Conservation (phyloP, 2,329 filamentous ascomycete genomes). For the Aspergillus ochraceus region DNA sequence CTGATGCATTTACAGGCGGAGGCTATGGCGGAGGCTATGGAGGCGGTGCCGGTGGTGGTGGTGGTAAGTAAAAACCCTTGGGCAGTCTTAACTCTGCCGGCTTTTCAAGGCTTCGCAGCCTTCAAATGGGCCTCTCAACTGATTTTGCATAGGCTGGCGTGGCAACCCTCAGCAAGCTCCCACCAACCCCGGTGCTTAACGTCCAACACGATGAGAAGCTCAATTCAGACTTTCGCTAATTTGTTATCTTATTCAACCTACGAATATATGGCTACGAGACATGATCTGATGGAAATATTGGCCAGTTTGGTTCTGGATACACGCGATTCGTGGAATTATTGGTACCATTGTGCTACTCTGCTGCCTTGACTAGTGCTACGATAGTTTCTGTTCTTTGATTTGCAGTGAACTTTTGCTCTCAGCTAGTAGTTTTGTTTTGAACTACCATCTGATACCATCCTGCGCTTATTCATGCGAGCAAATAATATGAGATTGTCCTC, state of each 20-base stretch:
- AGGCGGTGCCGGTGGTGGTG: slow-evolving; percentile 20
- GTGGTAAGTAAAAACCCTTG: background rate
- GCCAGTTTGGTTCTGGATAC: slow-evolving; percentile 3
- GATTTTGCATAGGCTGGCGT: slow-evolving; percentile 23
- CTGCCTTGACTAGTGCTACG: background rate
- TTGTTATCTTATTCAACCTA: background rate
- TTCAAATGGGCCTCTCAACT: background rate
- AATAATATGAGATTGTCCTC: background rate
- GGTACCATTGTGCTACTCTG: background rate
- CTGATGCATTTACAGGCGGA: slow-evolving; percentile 19
- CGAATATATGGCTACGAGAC: slow-evolving; percentile 4
- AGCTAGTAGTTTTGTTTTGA: background rate
- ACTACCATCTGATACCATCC: background rate
- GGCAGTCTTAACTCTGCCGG: background rate
- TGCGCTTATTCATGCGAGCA: background rate
- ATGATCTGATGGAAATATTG: slow-evolving; percentile 3
- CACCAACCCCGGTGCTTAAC: background rate
- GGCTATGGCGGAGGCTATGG: slow-evolving; percentile 30
- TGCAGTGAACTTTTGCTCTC: background rate
- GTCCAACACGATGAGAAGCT: background rate
- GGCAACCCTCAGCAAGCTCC: slow-evolving; percentile 18
- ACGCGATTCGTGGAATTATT: background rate
- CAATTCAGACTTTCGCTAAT: background rate
- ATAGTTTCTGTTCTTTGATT: background rate
- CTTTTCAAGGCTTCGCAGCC: background rate